Evolutionary conservation across 2,329 filamentous ascomycete genomes (phyloP).

Genomic region (Madurella mycetomatis): DNA sequence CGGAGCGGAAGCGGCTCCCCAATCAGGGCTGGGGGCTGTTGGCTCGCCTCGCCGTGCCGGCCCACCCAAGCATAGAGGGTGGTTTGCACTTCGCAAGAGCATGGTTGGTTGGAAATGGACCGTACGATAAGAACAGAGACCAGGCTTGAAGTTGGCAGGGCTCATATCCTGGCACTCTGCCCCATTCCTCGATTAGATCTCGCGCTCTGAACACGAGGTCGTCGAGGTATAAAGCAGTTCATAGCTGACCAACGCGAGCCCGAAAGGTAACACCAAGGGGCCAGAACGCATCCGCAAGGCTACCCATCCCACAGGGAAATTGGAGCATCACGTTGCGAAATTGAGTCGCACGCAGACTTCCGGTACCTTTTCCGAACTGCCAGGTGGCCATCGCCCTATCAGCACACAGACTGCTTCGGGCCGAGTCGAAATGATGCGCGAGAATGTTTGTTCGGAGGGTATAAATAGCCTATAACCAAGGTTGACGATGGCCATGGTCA

Average conservation of each 20-base stretch:
- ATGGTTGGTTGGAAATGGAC: not conserved
- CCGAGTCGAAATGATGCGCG: not conserved
- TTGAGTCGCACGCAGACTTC: not conserved
- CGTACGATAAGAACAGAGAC: not conserved
- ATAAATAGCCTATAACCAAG: not conserved
- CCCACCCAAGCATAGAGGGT: not conserved
- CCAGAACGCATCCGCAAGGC: not conserved
- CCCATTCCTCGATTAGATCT: not conserved
- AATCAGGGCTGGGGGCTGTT: constrained; percentile 9
- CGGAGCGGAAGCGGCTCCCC: constrained; percentile 1
- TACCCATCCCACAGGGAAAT: not conserved
- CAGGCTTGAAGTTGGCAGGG: not conserved
- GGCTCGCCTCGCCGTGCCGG: constrained; percentile 2
- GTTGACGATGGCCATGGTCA: not conserved
- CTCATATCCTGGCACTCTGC: constrained; percentile 15
- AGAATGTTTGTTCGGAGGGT: too few species aligned
- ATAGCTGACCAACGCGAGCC: not conserved
- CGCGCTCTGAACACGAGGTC: not conserved
- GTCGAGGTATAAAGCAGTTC: not conserved
- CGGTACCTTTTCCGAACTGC: not conserved
- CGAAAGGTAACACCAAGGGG: constrained; percentile 2
- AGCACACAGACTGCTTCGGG: not conserved
- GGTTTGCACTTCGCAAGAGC: not conserved
- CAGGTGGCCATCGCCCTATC: not conserved
- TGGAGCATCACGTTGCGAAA: not conserved